Base-by-base conservation (phyloP, 805 yeast species). In the Zygosaccharomyces lentus region DNA sequence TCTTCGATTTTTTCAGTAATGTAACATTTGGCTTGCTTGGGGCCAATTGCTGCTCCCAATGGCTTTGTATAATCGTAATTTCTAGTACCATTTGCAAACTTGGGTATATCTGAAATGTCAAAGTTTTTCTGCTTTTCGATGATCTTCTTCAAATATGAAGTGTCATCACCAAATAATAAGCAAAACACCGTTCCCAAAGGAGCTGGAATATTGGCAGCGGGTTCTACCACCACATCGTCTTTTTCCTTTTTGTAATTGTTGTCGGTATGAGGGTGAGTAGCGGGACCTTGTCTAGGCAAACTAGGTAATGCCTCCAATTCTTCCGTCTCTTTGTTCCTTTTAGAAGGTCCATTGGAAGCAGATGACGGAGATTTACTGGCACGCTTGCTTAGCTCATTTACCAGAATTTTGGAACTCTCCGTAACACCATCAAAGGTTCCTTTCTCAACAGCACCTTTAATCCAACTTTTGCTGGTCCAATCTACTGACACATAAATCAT, bases 391-490 rank as follows among this genome's bases (percentile, higher is more conserved):
- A 84, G 52, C 44, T 76, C 79, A 9, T 66, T 69, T 6, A 79
- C 66, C 54, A 81, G 50, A 2, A 70, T 68, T 12, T 64, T 65
- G 15, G 82, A 70, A 0, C 84, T 75, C 6, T 79, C 81, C 46
- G 76, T 77, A 50, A 86, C 90, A 8, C 91, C 93, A 34, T 80
- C 79, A 52, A 81, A 76, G 1, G 89, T 73, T 43, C 87, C 88
- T 46, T 76, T 82, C 58, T 86, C 93, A 48, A 86, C 80, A 0
- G 87, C 83, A 19, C 81, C 76, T 60, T 82, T 84, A 49, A 86
- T 76, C 90, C 91, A 84, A 38, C 88, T 81, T 52, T 81, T 82
- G 6, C 82, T 86, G 0, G 81, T 66, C 95, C 95, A 86, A 45
- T 79, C 78, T 37, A 84, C 74, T 25, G 66, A 66, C 2, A 82